Evolutionary conservation across 1,284 basidiomycete species (phyloP), one percentile per base, ranked within the genome.

Genomic region (Cutaneotrichosporon curvatum): DNA sequence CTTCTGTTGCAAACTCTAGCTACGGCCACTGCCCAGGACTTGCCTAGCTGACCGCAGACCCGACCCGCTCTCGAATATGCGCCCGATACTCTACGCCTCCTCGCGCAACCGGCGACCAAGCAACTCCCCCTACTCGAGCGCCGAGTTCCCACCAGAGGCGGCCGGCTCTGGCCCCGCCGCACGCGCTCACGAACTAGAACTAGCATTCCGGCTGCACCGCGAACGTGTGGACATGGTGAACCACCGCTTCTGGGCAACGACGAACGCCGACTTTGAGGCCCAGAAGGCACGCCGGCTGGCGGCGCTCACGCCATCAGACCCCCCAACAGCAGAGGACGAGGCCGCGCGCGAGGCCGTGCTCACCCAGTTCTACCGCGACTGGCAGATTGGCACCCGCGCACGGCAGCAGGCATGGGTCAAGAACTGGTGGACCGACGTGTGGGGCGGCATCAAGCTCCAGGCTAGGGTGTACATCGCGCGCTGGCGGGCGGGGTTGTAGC

Each of bases 361-460:
- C 34, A 51, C 56, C 4, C 56, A 59, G 45, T 70, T 70, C 40
- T 70, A 70, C 45, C 63, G 63, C 10, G 68, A 70, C 55, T 70
- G 68, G 68, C 68, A 67, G 47, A 54, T 60, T 8, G 49, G 60
- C 10, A 66, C 65, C 40, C 55, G 62, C 36, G 57, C 50, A 3
- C 39, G 52, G 31, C 62, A 65, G 51, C 43, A 51, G 18, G 48
- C 44, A 33, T 70, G 68, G 68, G 65, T 70, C 2, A 50, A 46
- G 37, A 56, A 60, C 32, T 70, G 68, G 68, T 70, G 68, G 68
- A 44, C 59, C 37, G 65, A 70, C 36, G 47, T 67, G 20, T 68
- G 65, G 65, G 53, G 43, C 12, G 61, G 63, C 10, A 50, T 70
- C 50, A 63, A 58, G 56, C 58, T 61, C 34, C 63, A 70, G 48